phyloP scores from a whole-genome alignment of 2,329 filamentous ascomycete species.

The Passalora sequoiae region DNA sequence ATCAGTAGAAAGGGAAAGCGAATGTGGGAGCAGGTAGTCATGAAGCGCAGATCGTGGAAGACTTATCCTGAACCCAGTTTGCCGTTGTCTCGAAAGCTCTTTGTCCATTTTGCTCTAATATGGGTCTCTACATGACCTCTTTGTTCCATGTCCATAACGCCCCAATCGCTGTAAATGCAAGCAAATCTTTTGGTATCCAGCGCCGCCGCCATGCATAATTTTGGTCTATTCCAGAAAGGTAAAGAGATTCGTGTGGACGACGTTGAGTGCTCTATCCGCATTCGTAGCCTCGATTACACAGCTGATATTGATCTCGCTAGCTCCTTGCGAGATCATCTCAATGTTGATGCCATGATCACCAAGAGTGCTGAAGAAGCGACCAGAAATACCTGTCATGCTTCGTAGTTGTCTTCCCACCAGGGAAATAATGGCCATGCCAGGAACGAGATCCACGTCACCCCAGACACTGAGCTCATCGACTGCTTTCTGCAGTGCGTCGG shows the following conservation, averaged over 20 bases:
- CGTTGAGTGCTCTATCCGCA: constrained; percentile 88
- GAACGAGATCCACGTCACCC: constrained; percentile 84
- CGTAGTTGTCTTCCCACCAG: constrained; percentile 94
- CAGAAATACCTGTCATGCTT: constrained; percentile 88
- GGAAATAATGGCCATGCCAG: constrained; percentile 91
- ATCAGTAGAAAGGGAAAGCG: too few relatives aligned
- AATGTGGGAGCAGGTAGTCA: too few relatives aligned
- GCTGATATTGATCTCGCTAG: constrained; percentile 98
- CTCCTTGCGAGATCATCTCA: constrained; percentile 98
- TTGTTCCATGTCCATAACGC: too few relatives aligned
- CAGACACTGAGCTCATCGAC: constrained; percentile 70
- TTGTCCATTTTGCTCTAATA: too few relatives aligned
- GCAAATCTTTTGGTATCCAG: too few relatives aligned
- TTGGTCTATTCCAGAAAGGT: constrained; percentile 71
- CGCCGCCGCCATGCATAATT: constrained; percentile 5
- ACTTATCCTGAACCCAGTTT: too few relatives aligned
- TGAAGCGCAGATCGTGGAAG: too few relatives aligned
- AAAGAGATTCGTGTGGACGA: constrained; percentile 93
- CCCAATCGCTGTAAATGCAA: too few relatives aligned
- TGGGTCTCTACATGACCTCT: too few relatives aligned
- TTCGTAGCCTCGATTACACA: constrained; percentile 92
- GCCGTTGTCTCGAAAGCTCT: too few relatives aligned
- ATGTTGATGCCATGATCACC: constrained; percentile 94
- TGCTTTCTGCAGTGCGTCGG: constrained; percentile 44
- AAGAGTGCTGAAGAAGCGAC: constrained; percentile 89